Base-by-base conservation (phyloP, 352 stramenopile species). In the Peronospora tabacina region DNA sequence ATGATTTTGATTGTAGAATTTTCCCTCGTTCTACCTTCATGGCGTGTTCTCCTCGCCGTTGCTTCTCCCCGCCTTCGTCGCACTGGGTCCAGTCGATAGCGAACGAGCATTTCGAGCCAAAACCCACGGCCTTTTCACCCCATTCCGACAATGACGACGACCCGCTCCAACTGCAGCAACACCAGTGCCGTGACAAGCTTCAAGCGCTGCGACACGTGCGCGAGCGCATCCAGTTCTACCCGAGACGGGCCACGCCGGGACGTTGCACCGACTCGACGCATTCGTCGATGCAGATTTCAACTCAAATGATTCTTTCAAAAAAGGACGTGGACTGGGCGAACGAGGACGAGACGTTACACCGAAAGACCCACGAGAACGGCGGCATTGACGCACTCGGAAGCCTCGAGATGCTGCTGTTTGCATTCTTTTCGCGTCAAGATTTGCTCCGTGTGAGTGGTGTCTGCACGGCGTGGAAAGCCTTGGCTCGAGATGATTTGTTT, bases 91-190 rank as follows among this genome's bases (percentile, higher is more conserved):
- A 55, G 22, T 55, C 66, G 29, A 73, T 85, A 19, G 66, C 80
- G 47, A 82, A 85, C 37, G 55, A 72, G 58, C 69, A 61, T 37
- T 87, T 75, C 52, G 52, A 73, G 55, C 61, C 76, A 36, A 82
- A 81, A 26, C 80, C 80, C 11, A 85, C 80, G 12, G 71, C 80
- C 33, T 89, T 87, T 47, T 78, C 68, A 30, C 80, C 80, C 10
- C 66, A 72, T 15, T 49, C 62, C 0, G 53, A 55, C 13, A 44
- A 67, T 5, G 70, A 75, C 7, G 72, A 85, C 17, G 74, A 91
- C 50, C 79, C 79, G 42, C 65, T 90, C 13, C 52, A 69, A 30
- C 61, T 78, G 28, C 70, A 85, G 54, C 58, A 72, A 46, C 58
- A 61, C 0, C 70, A 84, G 47, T 81, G 76, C 28, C 52, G 58